Percentiles rank a stretch among this genome's conserved stretches.
These are phyloP conservation scores for Trifolium dubium DNA, from an alignment of 306 rosid species.

Conservation along the genomic window DNA sequence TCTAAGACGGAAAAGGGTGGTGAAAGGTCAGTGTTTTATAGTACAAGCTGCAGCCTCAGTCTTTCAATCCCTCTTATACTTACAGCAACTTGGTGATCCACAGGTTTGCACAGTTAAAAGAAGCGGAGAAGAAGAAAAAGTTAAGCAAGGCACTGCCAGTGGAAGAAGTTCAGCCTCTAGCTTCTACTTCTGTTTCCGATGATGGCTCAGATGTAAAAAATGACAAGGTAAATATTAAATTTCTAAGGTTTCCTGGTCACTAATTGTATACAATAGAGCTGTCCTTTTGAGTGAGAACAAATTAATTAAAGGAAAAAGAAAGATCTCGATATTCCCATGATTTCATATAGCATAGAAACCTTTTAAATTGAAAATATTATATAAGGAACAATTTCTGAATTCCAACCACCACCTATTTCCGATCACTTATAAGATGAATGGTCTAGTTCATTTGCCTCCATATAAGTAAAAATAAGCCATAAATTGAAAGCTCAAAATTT, in stretches of 20 bases:
- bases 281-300: constrained; percentile 11
- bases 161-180: constrained; percentile 65
- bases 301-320: constrained; percentile 8
- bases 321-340: not conserved
- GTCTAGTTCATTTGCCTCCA: constrained; percentile 8
- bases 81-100: constrained; percentile 38
- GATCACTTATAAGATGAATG: constrained; percentile 30
- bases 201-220: constrained; percentile 59
- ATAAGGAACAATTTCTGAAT: constrained; percentile 16
- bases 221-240: constrained; percentile 61
- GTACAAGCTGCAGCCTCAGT: constrained; percentile 16
- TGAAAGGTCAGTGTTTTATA: constrained; percentile 68
- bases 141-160: constrained; percentile 61
- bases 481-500: constrained; percentile 24
- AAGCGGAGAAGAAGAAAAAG: constrained; percentile 65
- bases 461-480: constrained; percentile 21
- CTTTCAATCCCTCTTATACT: constrained; percentile 32
- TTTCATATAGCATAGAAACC: constrained; percentile 9
- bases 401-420: constrained; percentile 16
- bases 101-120: constrained; percentile 79
- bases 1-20: constrained; percentile 66
- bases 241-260: constrained; percentile 18
- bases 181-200: constrained; percentile 62
- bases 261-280: not conserved
- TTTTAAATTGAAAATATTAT: not conserved